These are phyloP conservation scores for Parietichytrium sp. DNA, from an alignment of 108 stramenopile species.

Conservation along the genomic window DNA sequence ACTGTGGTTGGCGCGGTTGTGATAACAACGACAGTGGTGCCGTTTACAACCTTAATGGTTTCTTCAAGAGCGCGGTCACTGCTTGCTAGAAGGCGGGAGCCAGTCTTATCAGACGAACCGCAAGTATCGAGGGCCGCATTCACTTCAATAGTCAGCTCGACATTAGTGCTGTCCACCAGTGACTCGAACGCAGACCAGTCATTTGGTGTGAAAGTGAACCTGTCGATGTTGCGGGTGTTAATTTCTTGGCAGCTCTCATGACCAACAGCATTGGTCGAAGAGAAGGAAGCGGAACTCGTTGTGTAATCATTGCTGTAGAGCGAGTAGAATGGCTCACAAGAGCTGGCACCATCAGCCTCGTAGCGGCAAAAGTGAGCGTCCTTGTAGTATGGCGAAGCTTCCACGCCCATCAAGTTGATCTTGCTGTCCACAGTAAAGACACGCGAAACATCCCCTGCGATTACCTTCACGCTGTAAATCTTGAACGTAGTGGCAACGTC, in stretches of 20 bases:
- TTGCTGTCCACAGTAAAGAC: not conserved
- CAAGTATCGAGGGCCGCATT: not conserved
- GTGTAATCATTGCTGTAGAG: not conserved
- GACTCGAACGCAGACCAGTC: not conserved
- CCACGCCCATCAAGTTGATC: not conserved
- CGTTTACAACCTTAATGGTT: too few relatives aligned
- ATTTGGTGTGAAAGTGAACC: not conserved
- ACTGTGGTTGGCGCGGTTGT: too few relatives aligned
- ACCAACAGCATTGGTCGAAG: not conserved
- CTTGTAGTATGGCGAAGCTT: not conserved
- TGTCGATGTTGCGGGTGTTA: not conserved
- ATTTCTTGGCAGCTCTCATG: not conserved
- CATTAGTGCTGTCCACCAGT: not conserved
- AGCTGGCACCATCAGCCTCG: not conserved
- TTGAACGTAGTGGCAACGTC: too few relatives aligned
- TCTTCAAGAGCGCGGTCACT: too few relatives aligned
- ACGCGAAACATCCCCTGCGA: too few relatives aligned
- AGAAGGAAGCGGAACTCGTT: not conserved
- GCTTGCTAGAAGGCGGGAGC: not conserved
- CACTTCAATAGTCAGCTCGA: not conserved
- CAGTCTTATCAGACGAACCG: not conserved
- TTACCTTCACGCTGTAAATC: too few relatives aligned
- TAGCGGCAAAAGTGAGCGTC: constrained; percentile 27
- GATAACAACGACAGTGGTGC: too few relatives aligned
- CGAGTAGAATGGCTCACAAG: not conserved